Base-by-base conservation (phyloP, 2,329 filamentous ascomycete genomes). In the Colletotrichum camelliae region DNA sequence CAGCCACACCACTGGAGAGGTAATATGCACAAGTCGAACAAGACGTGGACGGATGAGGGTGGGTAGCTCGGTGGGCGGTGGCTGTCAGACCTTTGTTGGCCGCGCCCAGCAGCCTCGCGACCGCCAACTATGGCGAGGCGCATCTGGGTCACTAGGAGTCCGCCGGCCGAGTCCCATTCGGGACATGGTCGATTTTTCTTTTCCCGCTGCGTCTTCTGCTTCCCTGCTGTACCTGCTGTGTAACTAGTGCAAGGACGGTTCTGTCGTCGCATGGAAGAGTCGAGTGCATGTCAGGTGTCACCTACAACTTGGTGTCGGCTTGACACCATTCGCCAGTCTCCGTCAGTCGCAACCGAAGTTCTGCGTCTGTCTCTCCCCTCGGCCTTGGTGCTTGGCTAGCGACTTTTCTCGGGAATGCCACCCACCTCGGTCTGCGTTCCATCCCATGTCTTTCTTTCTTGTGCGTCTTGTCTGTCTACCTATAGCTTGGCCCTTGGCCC, bases 1-100 rank as follows among this genome's bases (percentile, higher is more conserved):
- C 76, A 72, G 76, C 76, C 74, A 77, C 74, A 71, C 74, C 67
- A 57, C 65, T 64, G 21, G 60, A 66, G 60, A 65, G 35, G 61
- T 67, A 71, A 70, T 66, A 68, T 66, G 76, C 35, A 64, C 58
- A 61, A 64, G 64, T 67, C 67, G 64, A 77, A 64, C 66, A 73
- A 62, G 76, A 70, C 43, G 43, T 21, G 43, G 43, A 52, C 76
- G 71, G 76, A 74, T 77, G 76, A 66, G 74, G 74, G 74, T 74
- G 74, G 74, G 74, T 76, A 69, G 74, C 70, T 75, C 21, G 48
- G 68, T 77, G 64, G 73, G 73, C 67, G 73, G 68, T 76, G 74
- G 74, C 74, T 69, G 74, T 76, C 74, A 74, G 74, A 76, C 74
- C 66, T 76, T 74, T 70, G 74, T 70, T 70, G 72, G 74, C 67